These are phyloP conservation scores for Rheum nobile DNA, from an alignment of 148 eudicot species.

Conservation along the genomic window DNA sequence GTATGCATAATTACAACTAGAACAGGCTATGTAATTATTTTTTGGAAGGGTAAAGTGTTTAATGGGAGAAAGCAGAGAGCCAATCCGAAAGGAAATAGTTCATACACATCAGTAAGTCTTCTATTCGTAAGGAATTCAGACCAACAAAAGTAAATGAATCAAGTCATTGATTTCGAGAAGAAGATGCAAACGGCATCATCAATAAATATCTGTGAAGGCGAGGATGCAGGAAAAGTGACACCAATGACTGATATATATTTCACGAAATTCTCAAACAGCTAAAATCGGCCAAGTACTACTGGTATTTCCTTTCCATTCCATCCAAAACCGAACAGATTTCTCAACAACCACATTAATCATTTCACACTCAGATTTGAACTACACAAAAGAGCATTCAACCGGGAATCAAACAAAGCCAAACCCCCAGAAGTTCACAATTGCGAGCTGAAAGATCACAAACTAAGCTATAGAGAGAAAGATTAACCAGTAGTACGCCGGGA, in stretches of 20 bases:
- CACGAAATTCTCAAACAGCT: background rate
- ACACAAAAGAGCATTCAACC: background rate
- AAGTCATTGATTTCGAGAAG: background rate
- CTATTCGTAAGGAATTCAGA: background rate
- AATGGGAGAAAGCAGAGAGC: background rate
- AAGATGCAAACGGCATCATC: background rate
- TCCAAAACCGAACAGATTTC: constrained; percentile 1
- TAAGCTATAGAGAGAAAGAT: background rate
- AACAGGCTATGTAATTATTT: background rate
- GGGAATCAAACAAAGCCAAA: background rate
- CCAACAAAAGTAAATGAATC: background rate
- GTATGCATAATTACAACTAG: background rate
- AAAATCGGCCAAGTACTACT: background rate
- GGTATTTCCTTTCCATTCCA: background rate
- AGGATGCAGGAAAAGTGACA: background rate
- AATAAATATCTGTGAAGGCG: background rate
- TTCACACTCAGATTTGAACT: constrained; percentile 1
- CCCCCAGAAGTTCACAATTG: background rate
- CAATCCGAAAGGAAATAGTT: background rate
- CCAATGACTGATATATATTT: background rate
- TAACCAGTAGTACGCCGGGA: background rate
- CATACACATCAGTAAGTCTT: background rate
- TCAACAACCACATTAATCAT: background rate
- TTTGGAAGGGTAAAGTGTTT: background rate
- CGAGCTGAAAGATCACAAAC: background rate